Evolutionary conservation across 495 filamentous ascomycete species (phyloP).

Genomic region (Neurospora sp.): DNA sequence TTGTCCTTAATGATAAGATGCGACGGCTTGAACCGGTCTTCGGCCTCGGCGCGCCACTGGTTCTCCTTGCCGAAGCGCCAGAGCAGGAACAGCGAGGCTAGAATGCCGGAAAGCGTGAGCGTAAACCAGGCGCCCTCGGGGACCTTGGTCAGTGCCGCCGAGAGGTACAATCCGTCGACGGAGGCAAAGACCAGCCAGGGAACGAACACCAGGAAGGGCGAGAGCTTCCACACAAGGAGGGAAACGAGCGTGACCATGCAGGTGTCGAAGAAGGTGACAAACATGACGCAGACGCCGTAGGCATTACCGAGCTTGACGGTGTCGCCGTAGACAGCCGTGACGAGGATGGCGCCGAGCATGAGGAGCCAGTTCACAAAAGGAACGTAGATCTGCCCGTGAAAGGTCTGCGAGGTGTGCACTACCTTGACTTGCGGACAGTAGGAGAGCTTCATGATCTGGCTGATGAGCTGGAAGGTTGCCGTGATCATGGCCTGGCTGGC

Average conservation of each 20-base stretch:
- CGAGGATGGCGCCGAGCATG: constrained; percentile 63
- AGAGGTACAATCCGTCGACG: constrained; percentile 57
- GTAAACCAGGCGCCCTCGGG: constrained; percentile 71
- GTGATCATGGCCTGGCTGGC: constrained; percentile 75
- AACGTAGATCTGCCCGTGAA: constrained; percentile 64
- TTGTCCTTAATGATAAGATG: constrained; percentile 25
- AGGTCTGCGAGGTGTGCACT: constrained; percentile 52
- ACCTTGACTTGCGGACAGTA: constrained; percentile 68
- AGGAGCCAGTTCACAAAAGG: constrained; percentile 63
- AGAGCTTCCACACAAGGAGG: constrained; percentile 56
- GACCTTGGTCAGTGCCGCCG: constrained; percentile 56
- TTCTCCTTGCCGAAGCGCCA: constrained; percentile 69
- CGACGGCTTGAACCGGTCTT: constrained; percentile 44
- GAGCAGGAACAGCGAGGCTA: constrained; percentile 51
- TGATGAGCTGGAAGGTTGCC: constrained; percentile 55
- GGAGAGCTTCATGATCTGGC: constrained; percentile 62
- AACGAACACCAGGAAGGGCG: constrained; percentile 43
- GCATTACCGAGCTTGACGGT: constrained; percentile 42
- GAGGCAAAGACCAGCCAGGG: constrained; percentile 52
- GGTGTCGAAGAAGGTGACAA: constrained; percentile 66
- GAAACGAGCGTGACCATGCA: constrained; percentile 58
- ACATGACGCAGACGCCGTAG: constrained; percentile 56
- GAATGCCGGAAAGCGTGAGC: constrained; percentile 46
- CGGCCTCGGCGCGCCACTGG: constrained; percentile 58
- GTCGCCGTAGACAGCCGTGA: constrained; percentile 64